phyloP scores from a whole-genome alignment of 2,329 filamentous ascomycete species.

The Aspergillus ochraceoroseus region DNA sequence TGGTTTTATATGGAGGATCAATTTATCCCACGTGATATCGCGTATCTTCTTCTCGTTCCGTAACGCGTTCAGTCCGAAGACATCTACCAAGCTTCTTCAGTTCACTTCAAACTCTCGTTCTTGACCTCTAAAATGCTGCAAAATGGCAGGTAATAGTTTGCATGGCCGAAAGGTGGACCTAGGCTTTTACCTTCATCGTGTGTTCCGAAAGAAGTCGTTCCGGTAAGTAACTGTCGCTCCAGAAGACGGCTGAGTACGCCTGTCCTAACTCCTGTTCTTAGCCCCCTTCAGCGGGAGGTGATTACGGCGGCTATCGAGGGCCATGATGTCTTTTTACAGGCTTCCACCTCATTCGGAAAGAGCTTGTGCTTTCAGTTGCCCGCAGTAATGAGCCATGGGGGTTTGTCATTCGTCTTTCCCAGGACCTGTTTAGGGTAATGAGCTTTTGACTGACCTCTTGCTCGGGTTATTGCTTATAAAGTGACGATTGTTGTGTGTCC shows the following conservation, averaged over 20 bases:
- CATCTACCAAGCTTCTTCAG: neutral
- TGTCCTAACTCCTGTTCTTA: slow-evolving; percentile 31
- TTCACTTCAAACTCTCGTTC: neutral
- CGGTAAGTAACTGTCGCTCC: slow-evolving; percentile 58
- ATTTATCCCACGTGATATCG: slow-evolving; percentile 27
- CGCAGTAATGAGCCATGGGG: slow-evolving; percentile 79
- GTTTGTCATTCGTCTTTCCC: slow-evolving; percentile 52
- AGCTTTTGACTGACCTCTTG: too few species aligned
- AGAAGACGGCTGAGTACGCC: too few species aligned
- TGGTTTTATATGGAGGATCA: neutral
- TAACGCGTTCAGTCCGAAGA: neutral
- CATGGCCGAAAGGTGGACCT: slow-evolving; percentile 51
- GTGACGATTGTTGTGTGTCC: slow-evolving; percentile 90
- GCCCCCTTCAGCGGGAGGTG: slow-evolving; percentile 81
- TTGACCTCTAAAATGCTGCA: slow-evolving; percentile 22
- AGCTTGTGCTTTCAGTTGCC: slow-evolving; percentile 90
- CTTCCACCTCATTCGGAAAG: slow-evolving; percentile 71
- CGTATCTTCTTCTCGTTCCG: slow-evolving; percentile 9
- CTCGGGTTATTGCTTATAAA: too few species aligned
- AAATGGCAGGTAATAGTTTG: slow-evolving; percentile 27
- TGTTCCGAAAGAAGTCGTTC: slow-evolving; percentile 70
- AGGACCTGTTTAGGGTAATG: too few species aligned
- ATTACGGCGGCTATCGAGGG: slow-evolving; percentile 74
- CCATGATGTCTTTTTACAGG: slow-evolving; percentile 89
- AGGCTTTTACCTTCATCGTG: slow-evolving; percentile 66